Percentiles rank a stretch among this genome's conserved stretches.
Evolutionary conservation across 2,329 filamentous ascomycete species (phyloP).

Genomic region (Monilinia fructigena): DNA sequence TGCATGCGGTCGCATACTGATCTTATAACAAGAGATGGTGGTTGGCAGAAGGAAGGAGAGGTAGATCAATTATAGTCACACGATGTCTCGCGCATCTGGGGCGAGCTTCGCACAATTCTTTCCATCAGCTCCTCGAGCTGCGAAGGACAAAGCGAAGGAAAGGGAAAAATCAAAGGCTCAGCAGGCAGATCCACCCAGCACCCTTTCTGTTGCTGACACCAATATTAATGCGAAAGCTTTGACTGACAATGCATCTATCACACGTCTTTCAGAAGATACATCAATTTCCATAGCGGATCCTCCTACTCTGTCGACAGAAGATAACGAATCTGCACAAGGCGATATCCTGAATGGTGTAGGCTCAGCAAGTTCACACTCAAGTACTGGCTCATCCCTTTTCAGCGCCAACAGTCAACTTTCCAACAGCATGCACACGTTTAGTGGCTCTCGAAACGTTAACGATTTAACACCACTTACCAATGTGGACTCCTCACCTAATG

Average conservation of each 20-base stretch:
- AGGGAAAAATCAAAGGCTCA: slow-evolving; percentile 56
- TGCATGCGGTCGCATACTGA: slow-evolving; percentile 36
- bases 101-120: slow-evolving; percentile 87
- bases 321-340: slow-evolving; percentile 58
- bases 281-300: slow-evolving; percentile 32
- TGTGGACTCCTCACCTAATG: slow-evolving; percentile 63
- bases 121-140: slow-evolving; percentile 64
- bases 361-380: slow-evolving; percentile 70
- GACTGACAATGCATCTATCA: slow-evolving; percentile 37
- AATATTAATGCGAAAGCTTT: slow-evolving; percentile 37
- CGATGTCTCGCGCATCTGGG: slow-evolving; percentile 74
- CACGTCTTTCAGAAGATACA: slow-evolving; percentile 34
- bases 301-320: slow-evolving; percentile 44
- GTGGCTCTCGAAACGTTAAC: slow-evolving; percentile 40
- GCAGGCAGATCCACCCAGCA: slow-evolving; percentile 36
- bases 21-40: slow-evolving; percentile 37
- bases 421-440: slow-evolving; percentile 32
- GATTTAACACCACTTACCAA: slow-evolving; percentile 65
- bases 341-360: slow-evolving; percentile 69
- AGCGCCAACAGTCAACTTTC: slow-evolving; percentile 45
- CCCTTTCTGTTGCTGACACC: slow-evolving; percentile 39
- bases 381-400: slow-evolving; percentile 70
- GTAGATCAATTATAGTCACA: slow-evolving; percentile 44
- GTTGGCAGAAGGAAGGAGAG: slow-evolving; percentile 37
- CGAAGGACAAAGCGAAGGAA: slow-evolving; percentile 58